These are phyloP conservation scores for Cordyceps fumosorosea DNA, from an alignment of 2,329 filamentous ascomycete species.

Conservation along the genomic window DNA sequence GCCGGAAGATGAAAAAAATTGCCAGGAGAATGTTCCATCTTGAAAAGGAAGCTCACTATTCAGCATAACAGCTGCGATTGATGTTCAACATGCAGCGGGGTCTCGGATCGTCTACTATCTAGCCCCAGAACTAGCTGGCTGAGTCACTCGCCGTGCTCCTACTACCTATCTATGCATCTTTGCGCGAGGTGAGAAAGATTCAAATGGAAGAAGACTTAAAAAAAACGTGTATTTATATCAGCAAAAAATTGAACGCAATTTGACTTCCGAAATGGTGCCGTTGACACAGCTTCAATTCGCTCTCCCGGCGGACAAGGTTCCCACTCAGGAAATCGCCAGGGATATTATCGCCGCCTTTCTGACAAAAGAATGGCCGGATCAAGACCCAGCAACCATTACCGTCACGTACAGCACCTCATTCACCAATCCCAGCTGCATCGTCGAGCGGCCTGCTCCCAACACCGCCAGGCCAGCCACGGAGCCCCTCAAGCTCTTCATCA, in stretches of 20 bases:
- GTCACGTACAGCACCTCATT: conserved; percentile 11
- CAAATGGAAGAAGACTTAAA: neutral
- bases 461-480: neutral
- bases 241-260: neutral
- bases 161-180: too few relatives aligned
- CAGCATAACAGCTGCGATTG: neutral
- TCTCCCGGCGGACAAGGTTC: conserved; percentile 11
- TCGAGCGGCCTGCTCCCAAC: conserved; percentile 7
- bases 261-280: neutral
- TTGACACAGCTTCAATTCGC: conserved; percentile 6
- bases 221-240: neutral
- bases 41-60: neutral
- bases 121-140: neutral
- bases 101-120: neutral
- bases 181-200: neutral
- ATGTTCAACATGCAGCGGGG: neutral
- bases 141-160: neutral
- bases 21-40: too few relatives aligned
- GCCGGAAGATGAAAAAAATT: neutral
- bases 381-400: conserved; percentile 12
- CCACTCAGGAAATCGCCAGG: conserved; percentile 8
- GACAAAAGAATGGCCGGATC: conserved; percentile 13
- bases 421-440: conserved; percentile 13
- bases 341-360: conserved; percentile 16
- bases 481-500: conserved; percentile 17